Percentiles rank a stretch among this genome's conserved stretches.
Conservation (phyloP, 2,329 filamentous ascomycete species). For the Geoglossum cookeanum region DNA sequence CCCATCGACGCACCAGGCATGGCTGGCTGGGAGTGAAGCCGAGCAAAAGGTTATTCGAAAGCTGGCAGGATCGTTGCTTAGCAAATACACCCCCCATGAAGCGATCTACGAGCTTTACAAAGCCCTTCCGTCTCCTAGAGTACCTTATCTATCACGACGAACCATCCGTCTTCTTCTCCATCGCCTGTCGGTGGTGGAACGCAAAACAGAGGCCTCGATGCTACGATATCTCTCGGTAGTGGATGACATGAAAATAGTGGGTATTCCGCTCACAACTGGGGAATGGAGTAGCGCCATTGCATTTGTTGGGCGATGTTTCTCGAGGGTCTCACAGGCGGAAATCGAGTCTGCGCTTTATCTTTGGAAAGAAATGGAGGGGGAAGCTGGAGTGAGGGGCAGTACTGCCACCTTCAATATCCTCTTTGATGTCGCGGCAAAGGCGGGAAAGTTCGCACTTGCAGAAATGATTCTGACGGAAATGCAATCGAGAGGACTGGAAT, state of each 20-base stretch:
- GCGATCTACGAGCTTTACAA: constrained; percentile 34
- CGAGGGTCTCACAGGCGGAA: constrained; percentile 36
- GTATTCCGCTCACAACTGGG: constrained; percentile 42
- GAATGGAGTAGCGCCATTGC: constrained; percentile 78
- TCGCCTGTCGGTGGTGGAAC: constrained; percentile 44
- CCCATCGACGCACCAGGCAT: neutral
- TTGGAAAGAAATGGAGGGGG: constrained; percentile 80
- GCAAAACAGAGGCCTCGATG: constrained; percentile 43
- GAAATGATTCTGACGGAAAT: constrained; percentile 77
- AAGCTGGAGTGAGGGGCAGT: constrained; percentile 43
- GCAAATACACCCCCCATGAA: constrained; percentile 26
- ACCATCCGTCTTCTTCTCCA: constrained; percentile 46
- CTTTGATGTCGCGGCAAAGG: constrained; percentile 73
- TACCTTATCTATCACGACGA: constrained; percentile 27
- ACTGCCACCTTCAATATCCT: constrained; percentile 84
- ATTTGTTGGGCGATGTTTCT: constrained; percentile 55
- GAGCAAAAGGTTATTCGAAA: constrained; percentile 20
- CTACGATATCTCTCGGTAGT: constrained; percentile 67
- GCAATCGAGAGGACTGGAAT: constrained; percentile 42
- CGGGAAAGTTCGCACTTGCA: constrained; percentile 64
- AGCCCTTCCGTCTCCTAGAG: constrained; percentile 31
- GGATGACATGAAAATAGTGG: constrained; percentile 61
- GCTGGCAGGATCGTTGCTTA: constrained; percentile 21
- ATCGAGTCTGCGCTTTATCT: constrained; percentile 51
- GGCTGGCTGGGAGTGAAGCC: constrained; percentile 14